Conservation (phyloP, 2,329 filamentous ascomycete genomes). For the Aureobasidium vineae region DNA sequence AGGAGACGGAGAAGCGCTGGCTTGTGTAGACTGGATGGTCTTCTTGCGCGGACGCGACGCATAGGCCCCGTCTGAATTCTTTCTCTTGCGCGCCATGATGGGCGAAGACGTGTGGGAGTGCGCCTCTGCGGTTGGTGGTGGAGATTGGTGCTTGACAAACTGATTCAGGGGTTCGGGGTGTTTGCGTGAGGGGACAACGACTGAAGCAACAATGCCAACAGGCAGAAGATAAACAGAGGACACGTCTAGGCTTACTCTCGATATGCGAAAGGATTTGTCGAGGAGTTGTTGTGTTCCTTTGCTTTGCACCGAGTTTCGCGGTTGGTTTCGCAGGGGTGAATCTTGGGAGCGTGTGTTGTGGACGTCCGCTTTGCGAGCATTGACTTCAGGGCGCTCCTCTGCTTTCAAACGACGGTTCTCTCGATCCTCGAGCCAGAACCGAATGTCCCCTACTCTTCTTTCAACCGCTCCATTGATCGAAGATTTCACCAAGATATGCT, state of each 20-base stretch:
- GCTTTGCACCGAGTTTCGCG: background rate
- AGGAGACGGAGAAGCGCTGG: background rate
- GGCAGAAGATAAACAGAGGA: too few relatives aligned
- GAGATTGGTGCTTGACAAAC: constrained; percentile 7
- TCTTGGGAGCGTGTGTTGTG: background rate
- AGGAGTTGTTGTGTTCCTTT: background rate
- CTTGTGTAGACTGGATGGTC: background rate
- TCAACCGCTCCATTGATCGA: background rate
- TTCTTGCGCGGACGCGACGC: background rate
- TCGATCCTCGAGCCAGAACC: constrained; percentile 7
- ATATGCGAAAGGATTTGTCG: constrained; percentile 7
- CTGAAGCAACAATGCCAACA: background rate
- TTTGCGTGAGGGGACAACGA: constrained; percentile 14
- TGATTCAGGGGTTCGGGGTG: background rate
- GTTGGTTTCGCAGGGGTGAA: background rate
- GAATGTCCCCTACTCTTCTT: constrained; percentile 2
- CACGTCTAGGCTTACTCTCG: background rate
- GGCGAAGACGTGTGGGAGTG: background rate
- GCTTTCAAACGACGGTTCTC: background rate
- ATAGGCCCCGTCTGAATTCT: background rate
- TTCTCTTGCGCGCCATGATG: background rate
- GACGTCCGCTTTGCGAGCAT: background rate
- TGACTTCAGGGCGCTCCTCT: background rate
- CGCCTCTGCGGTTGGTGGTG: background rate
- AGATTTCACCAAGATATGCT: background rate